Evolutionary conservation across 2,329 filamentous ascomycete species (phyloP), one percentile per base, ranked within the genome.

Genomic region (Lasiodiplodia hormozganensis): DNA sequence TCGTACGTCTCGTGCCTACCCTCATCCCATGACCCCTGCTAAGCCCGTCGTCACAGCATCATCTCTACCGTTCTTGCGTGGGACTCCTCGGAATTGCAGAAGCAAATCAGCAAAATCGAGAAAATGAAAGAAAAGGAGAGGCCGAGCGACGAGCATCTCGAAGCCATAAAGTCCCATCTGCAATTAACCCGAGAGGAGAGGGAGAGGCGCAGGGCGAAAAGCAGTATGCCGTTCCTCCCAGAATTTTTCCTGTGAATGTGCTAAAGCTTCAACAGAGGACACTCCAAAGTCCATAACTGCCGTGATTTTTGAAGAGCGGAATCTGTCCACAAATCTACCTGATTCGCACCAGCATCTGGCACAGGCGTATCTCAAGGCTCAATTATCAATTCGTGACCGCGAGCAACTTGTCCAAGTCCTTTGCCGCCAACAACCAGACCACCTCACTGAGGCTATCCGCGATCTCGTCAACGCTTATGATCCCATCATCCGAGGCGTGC

Each of bases 331-430:
- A 0, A 79, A 82, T 0, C 77, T 93, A 28, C 86, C 84, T 2
- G 85, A 89, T 12, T 73, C 80, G 11, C 88, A 92, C 71, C 91
- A 94, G 71, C 79, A 79, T 2, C 84, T 87, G 70, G 90, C 89
- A 43, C 83, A 91, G 54, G 88, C 92, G 68, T 94, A 92, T 77
- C 88, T 92, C 71, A 86, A 89, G 0, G 87, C 90, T 1, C 84
- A 89, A n/a, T 85, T 94, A 28, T 89, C 89, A 0, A 86, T 92
- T 10, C 87, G 89, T 43, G 92, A 96, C 75, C 87, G 92, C n/a
- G 88, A 92, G 68, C 86, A 89, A 72, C 88, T 95, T 60, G 87
- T 88, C 14, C 84, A 85, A 14, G 86, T 88, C 0, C 80, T 94
- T 16, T 95, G 92, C 77, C 86, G 87, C 16, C 84, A 88, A 56